Conservation (phyloP, 768 basidiomycete genomes). For the Artomyces pyxidatus region DNA sequence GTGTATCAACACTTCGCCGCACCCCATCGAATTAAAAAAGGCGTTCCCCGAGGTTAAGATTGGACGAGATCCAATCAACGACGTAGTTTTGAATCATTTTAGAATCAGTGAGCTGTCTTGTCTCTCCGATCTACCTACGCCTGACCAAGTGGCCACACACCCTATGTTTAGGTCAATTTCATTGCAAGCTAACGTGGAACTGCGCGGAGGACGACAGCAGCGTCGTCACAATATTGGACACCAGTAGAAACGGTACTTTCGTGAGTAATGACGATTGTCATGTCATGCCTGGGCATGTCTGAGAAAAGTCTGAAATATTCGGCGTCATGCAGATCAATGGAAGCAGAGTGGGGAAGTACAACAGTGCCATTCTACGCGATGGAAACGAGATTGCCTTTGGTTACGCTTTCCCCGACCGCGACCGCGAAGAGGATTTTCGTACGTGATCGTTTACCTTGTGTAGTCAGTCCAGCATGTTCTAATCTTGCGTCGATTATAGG, state of each 20-base stretch:
- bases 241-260: constrained; percentile 69
- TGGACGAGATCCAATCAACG: constrained; percentile 21
- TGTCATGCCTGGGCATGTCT: neutral
- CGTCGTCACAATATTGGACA: constrained; percentile 45
- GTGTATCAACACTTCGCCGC: constrained; percentile 2
- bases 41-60: neutral
- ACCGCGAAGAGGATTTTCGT: constrained; percentile 68
- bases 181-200: constrained; percentile 55
- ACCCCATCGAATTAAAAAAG: constrained; percentile 11
- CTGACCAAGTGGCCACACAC: constrained; percentile 18
- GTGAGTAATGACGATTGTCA: constrained; percentile 32
- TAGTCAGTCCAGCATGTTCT: too few relatives aligned
- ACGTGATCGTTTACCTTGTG: constrained; percentile 29
- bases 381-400: constrained; percentile 91
- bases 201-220: constrained; percentile 34
- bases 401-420: constrained; percentile 36
- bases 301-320: neutral
- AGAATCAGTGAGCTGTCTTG: constrained; percentile 71
- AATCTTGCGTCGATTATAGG: too few relatives aligned
- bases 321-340: constrained; percentile 82
- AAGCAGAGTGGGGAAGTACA: constrained; percentile 48
- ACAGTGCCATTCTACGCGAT: constrained; percentile 51
- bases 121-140: constrained; percentile 2
- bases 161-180: constrained; percentile 36
- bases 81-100: constrained; percentile 54